A percentile compares a stretch with the other conserved stretches of the same genome.
These are phyloP conservation scores for Globisporangium polare DNA, from an alignment of 352 stramenopile species.

Conservation along the genomic window DNA sequence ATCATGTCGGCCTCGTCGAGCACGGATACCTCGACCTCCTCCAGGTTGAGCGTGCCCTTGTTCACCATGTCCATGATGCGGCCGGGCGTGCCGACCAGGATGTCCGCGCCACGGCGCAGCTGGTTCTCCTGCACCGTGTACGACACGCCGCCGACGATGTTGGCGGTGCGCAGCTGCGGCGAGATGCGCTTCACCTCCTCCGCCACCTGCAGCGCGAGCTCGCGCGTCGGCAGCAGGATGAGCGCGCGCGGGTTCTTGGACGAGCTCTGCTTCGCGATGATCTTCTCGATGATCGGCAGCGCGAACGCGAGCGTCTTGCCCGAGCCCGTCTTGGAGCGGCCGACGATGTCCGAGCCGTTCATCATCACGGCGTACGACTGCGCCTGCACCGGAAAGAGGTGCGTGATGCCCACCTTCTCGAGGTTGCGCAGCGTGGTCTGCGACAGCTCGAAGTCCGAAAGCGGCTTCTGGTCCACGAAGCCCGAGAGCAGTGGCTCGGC, in stretches of 20 bases:
- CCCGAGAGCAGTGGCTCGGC: conserved; percentile 23
- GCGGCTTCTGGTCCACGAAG: conserved; percentile 71
- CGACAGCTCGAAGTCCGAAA: conserved; percentile 67
- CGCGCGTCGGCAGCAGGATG: conserved; percentile 95
- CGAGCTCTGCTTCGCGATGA: conserved; percentile 35
- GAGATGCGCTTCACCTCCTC: conserved; percentile 87
- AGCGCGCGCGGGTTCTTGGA: conserved; percentile 84
- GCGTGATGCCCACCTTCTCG: conserved; percentile 58
- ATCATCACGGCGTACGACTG: conserved; percentile 84
- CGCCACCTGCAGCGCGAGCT: conserved; percentile 96
- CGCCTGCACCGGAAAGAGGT: conserved; percentile 81
- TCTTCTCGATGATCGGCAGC: conserved; percentile 74
- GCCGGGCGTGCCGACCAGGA: conserved; percentile 95
- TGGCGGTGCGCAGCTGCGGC: conserved; percentile 88
- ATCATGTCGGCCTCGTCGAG: conserved; percentile 98
- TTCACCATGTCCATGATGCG: conserved; percentile 96
- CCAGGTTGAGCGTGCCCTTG: conserved; percentile 90
- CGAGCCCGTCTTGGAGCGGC: conserved; percentile 77
- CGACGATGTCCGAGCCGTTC: conserved; percentile 75
- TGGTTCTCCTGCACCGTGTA: conserved; percentile 92
- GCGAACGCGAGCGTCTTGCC: conserved; percentile 71
- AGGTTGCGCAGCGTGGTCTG: conserved; percentile 54
- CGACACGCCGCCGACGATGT: conserved; percentile 92
- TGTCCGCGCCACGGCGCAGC: conserved; percentile 89
- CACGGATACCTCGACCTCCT: conserved; percentile 87